phyloP scores from a whole-genome alignment of 441 rosid genomes.

The Pelargonium australe region DNA sequence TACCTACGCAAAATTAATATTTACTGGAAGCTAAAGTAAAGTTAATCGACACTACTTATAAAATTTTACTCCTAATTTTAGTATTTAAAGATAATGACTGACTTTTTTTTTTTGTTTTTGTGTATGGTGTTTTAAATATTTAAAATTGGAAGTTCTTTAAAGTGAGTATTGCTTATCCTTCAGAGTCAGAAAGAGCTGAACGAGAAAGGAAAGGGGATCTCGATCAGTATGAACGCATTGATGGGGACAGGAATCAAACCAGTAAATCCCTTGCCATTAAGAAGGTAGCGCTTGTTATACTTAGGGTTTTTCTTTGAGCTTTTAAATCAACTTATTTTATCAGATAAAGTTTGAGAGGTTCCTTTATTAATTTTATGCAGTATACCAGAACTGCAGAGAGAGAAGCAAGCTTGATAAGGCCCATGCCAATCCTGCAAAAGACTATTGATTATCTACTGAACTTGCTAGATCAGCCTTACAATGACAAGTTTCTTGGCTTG shows the following conservation, averaged over 20 bases:
- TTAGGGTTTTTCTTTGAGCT: neutral
- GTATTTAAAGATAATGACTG: no score
- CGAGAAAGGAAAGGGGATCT: conserved; percentile 98
- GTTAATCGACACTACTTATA: no score
- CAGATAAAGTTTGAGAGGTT: conserved; percentile 22
- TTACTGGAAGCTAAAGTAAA: no score
- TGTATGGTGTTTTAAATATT: conserved; percentile 18
- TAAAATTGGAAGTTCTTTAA: conserved; percentile 16
- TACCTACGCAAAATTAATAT: no score
- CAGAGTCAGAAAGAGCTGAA: conserved; percentile 87
- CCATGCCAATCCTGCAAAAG: conserved; percentile 79
- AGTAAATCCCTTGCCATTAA: conserved; percentile 76
- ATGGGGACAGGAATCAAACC: conserved; percentile 93
- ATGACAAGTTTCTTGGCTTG: conserved; percentile 70
- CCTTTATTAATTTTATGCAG: conserved; percentile 35
- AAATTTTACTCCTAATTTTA: no score
- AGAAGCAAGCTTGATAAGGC: conserved; percentile 82
- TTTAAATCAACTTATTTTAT: conserved; percentile 11
- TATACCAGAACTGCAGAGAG: conserved; percentile 92
- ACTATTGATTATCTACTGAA: conserved; percentile 71
- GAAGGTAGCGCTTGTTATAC: conserved; percentile 40
- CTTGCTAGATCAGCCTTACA: conserved; percentile 80
- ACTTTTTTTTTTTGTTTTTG: conserved; percentile 12
- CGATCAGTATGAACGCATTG: conserved; percentile 85
- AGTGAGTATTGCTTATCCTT: conserved; percentile 25